A percentile compares a stretch with the other conserved stretches of the same genome.
Evolutionary conservation across 1,139 yeast genomes (phyloP).

Genomic region (Nadsonia commutata): DNA sequence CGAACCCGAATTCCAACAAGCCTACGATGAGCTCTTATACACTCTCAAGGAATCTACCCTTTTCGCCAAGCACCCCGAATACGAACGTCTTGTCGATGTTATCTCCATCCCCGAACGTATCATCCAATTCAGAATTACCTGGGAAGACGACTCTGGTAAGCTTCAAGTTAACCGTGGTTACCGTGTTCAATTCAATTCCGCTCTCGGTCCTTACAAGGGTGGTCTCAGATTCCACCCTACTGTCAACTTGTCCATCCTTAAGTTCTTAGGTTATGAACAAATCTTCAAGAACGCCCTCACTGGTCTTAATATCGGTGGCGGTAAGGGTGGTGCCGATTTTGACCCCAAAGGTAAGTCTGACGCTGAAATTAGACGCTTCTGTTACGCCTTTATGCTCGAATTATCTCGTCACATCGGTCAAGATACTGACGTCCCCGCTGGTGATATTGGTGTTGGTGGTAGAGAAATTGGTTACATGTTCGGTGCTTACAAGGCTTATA

Average conservation of each 20-base stretch:
- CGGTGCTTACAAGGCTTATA: slow-evolving; percentile 91
- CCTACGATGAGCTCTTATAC: slow-evolving; percentile 80
- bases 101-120: slow-evolving; percentile 92
- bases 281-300: slow-evolving; percentile 96
- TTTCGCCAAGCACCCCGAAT: slow-evolving; percentile 78
- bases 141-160: slow-evolving; percentile 93
- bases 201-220: slow-evolving; percentile 98
- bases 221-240: slow-evolving; percentile 97
- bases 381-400: slow-evolving; percentile 91
- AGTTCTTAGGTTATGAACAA: slow-evolving; percentile 96
- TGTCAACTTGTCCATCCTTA: slow-evolving; percentile 85
- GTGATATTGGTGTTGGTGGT: slow-evolving; percentile 91
- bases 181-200: slow-evolving; percentile 97
- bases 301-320: slow-evolving; percentile 97
- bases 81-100: slow-evolving; percentile 77
- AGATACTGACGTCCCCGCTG: slow-evolving; percentile 96
- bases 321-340: slow-evolving; percentile 98
- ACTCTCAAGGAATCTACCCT: slow-evolving; percentile 86
- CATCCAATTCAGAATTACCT: slow-evolving; percentile 89
- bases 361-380: slow-evolving; percentile 90
- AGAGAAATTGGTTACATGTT: slow-evolving; percentile 86
- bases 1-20: slow-evolving; percentile 99
- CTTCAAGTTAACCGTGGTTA: slow-evolving; percentile 91
- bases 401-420: slow-evolving; percentile 92
- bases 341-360: slow-evolving; percentile 93